Evolutionary conservation across 2,329 filamentous ascomycete genomes (phyloP), one percentile per base, ranked within the genome.

Genomic region (Tolypocladium inflatum): DNA sequence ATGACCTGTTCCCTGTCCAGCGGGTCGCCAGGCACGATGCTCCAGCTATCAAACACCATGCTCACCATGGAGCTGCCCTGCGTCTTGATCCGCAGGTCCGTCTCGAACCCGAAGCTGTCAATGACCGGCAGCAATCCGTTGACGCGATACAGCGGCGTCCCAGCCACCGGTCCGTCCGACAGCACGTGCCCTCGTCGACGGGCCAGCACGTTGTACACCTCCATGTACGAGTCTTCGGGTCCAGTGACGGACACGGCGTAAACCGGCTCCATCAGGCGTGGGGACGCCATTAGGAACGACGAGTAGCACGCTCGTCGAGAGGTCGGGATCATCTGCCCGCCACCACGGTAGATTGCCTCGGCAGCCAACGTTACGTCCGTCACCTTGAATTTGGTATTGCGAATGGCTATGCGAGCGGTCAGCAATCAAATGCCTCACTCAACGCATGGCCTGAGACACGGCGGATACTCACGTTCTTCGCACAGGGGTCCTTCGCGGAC

Each of bases 101-200:
- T 97, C 78, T 99, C 94, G 73, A 99, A 97, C 23, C 94, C 94
- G 68, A 99, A 99, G 37, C 87, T 91, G 77, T 99, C 94, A 69
- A 99, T 96, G 60, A 97, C 94, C 11, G 94, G 94, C 58, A 99
- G 86, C 55, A 97, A 80, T 4, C 94, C 94, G 66, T 87, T 89
- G 56, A 97, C 92, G 26, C 89, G 88, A 74, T 97, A 97, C 13
- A 99, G 81, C 5, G 93, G 94, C 11, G 94, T 97, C 30, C 94
- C 94, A 0, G 93, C 91, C 60, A 99, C 90, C 17, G 92, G 92
- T 0, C 90, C 91, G 70, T 99, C 94, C n/a, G 89, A 87, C 33
- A 99, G 79, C 35, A 99, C 93, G 73, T 99, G 94, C 1, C 94
- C 94, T 65, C 94, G 82, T 60, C 94, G 86, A 55, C 91, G 84